phyloP scores from a whole-genome alignment of 306 rosid genomes.

The Herpetospermum pedunculosum region DNA sequence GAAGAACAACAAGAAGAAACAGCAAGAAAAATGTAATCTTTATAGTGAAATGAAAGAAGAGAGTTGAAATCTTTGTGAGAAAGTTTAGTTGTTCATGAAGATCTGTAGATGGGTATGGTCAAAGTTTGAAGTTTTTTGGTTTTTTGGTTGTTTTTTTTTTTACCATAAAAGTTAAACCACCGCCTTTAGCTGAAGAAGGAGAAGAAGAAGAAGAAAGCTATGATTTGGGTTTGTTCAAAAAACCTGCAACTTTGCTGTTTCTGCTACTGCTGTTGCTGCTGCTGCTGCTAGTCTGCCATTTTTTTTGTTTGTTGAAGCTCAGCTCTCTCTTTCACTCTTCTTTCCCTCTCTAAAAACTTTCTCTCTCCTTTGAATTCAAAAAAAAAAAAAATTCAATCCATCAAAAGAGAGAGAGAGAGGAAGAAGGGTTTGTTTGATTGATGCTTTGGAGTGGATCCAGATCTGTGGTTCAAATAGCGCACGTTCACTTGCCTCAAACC shows the following conservation, averaged over 20 bases:
- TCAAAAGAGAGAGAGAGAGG: background rate
- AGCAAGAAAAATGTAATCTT: slow-evolving; percentile 3
- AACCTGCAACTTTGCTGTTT: background rate
- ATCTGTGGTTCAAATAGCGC: slow-evolving; percentile 54
- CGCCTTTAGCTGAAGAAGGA: slow-evolving; percentile 18
- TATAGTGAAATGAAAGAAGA: slow-evolving; percentile 18
- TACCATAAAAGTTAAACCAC: slow-evolving; percentile 46
- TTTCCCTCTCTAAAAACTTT: slow-evolving; percentile 8
- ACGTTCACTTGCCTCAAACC: slow-evolving; percentile 45
- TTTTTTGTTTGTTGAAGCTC: slow-evolving; percentile 1
- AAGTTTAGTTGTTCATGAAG: background rate
- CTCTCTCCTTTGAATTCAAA: slow-evolving; percentile 29
- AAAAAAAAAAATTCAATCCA: background rate
- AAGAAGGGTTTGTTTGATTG: slow-evolving; percentile 6
- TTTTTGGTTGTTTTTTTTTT: background rate
- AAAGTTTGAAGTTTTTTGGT: background rate
- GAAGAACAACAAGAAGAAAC: background rate
- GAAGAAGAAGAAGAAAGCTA: background rate
- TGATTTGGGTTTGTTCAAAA: background rate
- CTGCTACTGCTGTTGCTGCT: background rate
- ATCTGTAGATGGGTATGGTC: background rate
- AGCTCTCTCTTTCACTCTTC: slow-evolving; percentile 18
- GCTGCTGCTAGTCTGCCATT: slow-evolving; percentile 3
- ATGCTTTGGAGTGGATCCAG: slow-evolving; percentile 45
- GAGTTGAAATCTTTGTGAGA: background rate